These are phyloP conservation scores for Xanthoconium stramineum DNA, from an alignment of 768 basidiomycete species.

Conservation along the genomic window DNA sequence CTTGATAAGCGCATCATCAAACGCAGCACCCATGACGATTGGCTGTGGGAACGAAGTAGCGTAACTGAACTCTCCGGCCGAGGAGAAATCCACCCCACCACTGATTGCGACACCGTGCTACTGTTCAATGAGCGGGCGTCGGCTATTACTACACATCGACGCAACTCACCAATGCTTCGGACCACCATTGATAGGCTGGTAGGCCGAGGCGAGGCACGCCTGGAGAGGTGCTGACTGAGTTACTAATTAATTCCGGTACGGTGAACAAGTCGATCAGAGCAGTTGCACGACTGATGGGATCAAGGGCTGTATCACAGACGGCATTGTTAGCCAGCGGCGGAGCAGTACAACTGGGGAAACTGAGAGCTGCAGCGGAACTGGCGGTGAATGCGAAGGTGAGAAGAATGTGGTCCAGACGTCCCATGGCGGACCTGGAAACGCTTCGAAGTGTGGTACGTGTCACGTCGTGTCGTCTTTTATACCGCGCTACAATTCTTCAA, in stretches of 20 bases:
- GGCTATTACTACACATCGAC: not conserved
- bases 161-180: conserved; percentile 48
- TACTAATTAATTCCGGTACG: conserved; percentile 47
- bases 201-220: conserved; percentile 56
- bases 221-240: conserved; percentile 43
- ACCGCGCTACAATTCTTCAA: not conserved
- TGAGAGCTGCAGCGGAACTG: conserved; percentile 20
- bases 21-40: conserved; percentile 51
- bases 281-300: conserved; percentile 45
- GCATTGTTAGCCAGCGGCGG: conserved; percentile 43
- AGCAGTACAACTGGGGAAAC: conserved; percentile 49
- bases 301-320: conserved; percentile 47
- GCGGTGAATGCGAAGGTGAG: conserved; percentile 1
- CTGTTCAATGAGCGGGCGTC: not conserved
- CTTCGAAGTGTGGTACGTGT: not conserved
- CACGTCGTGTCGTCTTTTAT: not conserved
- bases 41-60: conserved; percentile 61
- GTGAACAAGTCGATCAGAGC: conserved; percentile 50
- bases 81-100: conserved; percentile 50
- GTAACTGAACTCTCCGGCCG: conserved; percentile 49
- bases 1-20: conserved; percentile 52
- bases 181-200: conserved; percentile 60
- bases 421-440: not conserved
- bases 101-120: conserved; percentile 56
- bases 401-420: not conserved